Conservation (phyloP, 108 stramenopile species). For the Heterococcus sp. region DNA sequence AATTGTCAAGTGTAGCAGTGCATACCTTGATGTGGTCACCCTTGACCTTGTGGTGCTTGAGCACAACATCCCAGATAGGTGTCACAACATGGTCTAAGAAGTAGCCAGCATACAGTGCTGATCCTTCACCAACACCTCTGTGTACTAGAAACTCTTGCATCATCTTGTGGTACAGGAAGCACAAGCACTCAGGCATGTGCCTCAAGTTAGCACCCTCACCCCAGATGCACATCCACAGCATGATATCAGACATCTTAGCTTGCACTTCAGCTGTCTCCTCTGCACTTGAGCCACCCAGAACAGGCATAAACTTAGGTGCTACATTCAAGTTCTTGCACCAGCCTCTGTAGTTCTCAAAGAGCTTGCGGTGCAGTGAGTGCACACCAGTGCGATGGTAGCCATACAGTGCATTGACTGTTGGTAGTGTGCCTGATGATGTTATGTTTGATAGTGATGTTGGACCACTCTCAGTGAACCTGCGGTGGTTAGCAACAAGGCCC, state of each 20-base stretch:
- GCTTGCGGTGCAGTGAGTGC: constrained; percentile 84
- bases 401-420: neutral
- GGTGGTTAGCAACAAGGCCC: constrained; percentile 87
- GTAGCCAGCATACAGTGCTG: constrained; percentile 85
- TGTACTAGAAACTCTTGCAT: constrained; percentile 65
- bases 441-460: neutral
- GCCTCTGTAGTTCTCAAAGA: constrained; percentile 92
- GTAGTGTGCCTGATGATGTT: neutral
- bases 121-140: constrained; percentile 64
- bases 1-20: too few relatives aligned
- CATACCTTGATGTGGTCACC: neutral
- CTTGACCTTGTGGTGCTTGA: neutral
- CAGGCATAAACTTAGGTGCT: constrained; percentile 70
- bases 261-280: constrained; percentile 7
- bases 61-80: constrained; percentile 76
- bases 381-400: constrained; percentile 56
- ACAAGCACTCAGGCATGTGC: constrained; percentile 95
- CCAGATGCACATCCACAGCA: constrained; percentile 94
- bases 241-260: constrained; percentile 65
- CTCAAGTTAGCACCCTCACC: constrained; percentile 92
- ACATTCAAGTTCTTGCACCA: constrained; percentile 90
- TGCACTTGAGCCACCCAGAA: neutral
- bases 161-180: constrained; percentile 96
- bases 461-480: constrained; percentile 16
- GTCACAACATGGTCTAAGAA: constrained; percentile 86